Conservation (phyloP, 495 filamentous ascomycete species). For the Xylaria scruposa region DNA sequence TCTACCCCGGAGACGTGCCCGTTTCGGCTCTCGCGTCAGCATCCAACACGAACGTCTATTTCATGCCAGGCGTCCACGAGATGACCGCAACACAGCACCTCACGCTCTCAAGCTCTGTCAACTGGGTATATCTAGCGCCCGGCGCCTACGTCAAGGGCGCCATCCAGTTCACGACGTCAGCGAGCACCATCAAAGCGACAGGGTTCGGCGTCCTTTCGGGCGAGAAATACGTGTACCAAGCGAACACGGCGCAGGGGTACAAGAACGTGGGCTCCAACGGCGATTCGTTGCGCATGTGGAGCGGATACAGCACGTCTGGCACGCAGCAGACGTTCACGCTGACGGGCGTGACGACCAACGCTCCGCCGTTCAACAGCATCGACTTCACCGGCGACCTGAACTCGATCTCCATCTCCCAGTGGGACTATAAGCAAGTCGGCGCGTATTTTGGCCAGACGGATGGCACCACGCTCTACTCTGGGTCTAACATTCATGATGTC, state of each 20-base stretch:
- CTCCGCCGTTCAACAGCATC: not conserved
- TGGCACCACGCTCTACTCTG: not conserved
- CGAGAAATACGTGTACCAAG: constrained; percentile 6
- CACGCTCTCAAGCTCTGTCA: not conserved
- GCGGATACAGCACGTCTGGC: not conserved
- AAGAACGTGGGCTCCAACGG: not conserved
- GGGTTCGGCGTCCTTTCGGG: constrained; percentile 2
- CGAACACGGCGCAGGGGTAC: not conserved
- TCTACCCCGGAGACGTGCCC: constrained; percentile 13
- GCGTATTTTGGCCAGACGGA: not conserved
- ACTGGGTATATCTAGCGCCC: not conserved
- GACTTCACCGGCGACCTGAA: not conserved
- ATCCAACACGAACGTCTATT: not conserved
- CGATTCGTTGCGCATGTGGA: not conserved
- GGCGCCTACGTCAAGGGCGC: constrained; percentile 4
- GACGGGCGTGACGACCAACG: not conserved
- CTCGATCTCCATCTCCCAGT: not conserved
- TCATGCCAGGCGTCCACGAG: not conserved
- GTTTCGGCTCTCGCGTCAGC: not conserved
- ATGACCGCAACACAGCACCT: constrained; percentile 1
- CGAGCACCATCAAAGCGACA: not conserved
- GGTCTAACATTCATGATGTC: not conserved
- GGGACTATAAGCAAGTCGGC: constrained; percentile 2
- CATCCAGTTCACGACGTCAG: not conserved
- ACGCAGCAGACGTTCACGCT: not conserved